Base-by-base conservation (phyloP, 371 early-diverging fungal species). In the Zancudomyces culisetae region DNA sequence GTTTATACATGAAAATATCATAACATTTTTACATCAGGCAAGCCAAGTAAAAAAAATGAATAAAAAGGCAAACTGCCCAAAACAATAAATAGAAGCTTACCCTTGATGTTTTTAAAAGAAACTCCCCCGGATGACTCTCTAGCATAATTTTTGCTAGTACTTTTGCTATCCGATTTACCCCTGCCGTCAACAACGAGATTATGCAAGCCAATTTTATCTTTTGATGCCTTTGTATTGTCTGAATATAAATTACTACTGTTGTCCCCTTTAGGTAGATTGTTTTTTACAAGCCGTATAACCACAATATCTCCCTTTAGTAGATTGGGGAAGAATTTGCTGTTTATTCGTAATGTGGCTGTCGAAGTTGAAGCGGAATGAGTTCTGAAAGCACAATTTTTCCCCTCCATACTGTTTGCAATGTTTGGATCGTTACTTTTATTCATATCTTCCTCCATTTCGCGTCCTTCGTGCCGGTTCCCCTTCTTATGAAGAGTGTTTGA, bases 281-380 rank as follows among this genome's bases (percentile, higher is more conserved):
- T n/a, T n/a, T 49, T 13, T 8, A 40, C 22, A n/a, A 49, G 10
- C 23, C 63, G 54, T 22, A 87, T 69, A 53, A 77, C 75, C n/a
- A 94, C 70, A 27, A 90, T 66, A 57, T 91, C 89, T 30, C 89
- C 88, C 21, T 75, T 74, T 24, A 71, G 61, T 27, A 85, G 65
- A 21, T 71, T 74, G 0, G 89, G 83, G 50, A 94, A 83, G 49
- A 68, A 73, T 47, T 82, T 76, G 3, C 89, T 85, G 62, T 87
- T 85, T 40, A 94, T 64, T 15, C 90, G 73, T 43, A 90, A 74
- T 50, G 90, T 90, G 3, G 39, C 26, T 29, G 26, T 3, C 30
- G 50, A 49, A 3, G 30, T 13, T 10, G 50, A 27, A n/a, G 28
- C 6, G 2, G 50, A 2, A 49, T 49, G 50, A 12, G 50, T 49